Conservation (phyloP, 495 filamentous ascomycete genomes). For the Thermochaetoides thermophila region DNA sequence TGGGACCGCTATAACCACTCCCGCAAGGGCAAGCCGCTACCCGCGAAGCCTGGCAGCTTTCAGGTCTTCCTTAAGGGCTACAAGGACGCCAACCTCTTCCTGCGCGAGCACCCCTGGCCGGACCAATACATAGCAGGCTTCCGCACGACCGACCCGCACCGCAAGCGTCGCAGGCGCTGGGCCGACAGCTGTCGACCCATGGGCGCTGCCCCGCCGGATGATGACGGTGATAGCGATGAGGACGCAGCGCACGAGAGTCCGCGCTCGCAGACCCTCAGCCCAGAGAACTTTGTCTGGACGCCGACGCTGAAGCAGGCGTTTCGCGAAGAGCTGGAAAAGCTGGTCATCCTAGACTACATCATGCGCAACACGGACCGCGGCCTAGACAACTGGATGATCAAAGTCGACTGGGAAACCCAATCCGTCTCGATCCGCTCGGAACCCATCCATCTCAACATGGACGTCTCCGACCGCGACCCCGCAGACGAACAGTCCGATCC, state of each 20-base stretch:
- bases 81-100: slow-evolving; percentile 90
- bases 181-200: slow-evolving; percentile 67
- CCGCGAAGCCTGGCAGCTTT: slow-evolving; percentile 86
- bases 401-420: slow-evolving; percentile 71
- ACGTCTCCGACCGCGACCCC: slow-evolving; percentile 27
- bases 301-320: slow-evolving; percentile 80
- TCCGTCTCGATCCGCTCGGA: slow-evolving; percentile 76
- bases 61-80: slow-evolving; percentile 94
- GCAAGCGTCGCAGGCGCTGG: slow-evolving; percentile 60
- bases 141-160: slow-evolving; percentile 52
- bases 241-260: slow-evolving; percentile 32
- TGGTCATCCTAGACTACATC: slow-evolving; percentile 96
- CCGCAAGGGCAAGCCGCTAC: slow-evolving; percentile 73
- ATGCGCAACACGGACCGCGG: slow-evolving; percentile 98
- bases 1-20: slow-evolving; percentile 88
- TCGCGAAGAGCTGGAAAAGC: slow-evolving; percentile 87
- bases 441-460: slow-evolving; percentile 51
- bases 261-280: slow-evolving; percentile 22
- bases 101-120: slow-evolving; percentile 95
- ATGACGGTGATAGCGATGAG: slow-evolving; percentile 49
- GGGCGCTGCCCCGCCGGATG: slow-evolving; percentile 50
- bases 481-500: slow-evolving; percentile 35
- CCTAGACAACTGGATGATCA: slow-evolving; percentile 99
- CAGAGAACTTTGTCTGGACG: slow-evolving; percentile 67
- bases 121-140: slow-evolving; percentile 74